Evolutionary conservation across 331 rosid genomes (phyloP), one percentile per base, ranked within the genome.

Genomic region (Rhamnella rubrinervis): DNA sequence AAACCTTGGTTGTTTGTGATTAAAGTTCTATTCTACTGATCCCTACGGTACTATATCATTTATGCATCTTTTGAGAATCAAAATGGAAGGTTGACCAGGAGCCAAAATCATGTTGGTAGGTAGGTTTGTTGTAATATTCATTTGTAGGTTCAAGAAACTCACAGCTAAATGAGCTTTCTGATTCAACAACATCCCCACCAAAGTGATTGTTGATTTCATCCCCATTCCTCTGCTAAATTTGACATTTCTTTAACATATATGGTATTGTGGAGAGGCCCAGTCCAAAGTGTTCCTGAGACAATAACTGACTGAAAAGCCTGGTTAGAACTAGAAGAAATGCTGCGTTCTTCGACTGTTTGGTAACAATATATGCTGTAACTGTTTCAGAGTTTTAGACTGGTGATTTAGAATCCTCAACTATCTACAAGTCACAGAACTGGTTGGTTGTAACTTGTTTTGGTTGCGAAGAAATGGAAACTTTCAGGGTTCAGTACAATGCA

Each of bases 211-310:
- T 59, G 13, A 68, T 58, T 68, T 82, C 97, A 95, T 74, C 83
- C 90, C 98, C 93, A 84, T 60, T 85, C 82, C 82, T 81, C 79
- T 26, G 97, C 98, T 66, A 91, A 77, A 65, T 80, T 63, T 64
- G 83, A 77, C 96, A 91, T 87, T 46, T 89, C 92, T 69, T 63
- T 75, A 16, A 87, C 80, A 79, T 75, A 87, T 19, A 86, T 77
- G n/a, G 87, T 80, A 62, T 85, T 78, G 49, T 91, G 98, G 59
- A 95, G 92, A 72, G 96, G 93, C 21, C 98, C 98, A 9, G 95
- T 88, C 98, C 98, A 95, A 63, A 91, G 97, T 61, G 98, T 97
- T 57, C 97, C 98, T 8, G 93, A 95, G 71, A 95, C 91, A 76
- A 81, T 77, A 1, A 87, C 74, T 13, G 95, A 86, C 55, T 75